phyloP scores from a whole-genome alignment of 768 basidiomycete genomes.

The Tricholoma matsutake region DNA sequence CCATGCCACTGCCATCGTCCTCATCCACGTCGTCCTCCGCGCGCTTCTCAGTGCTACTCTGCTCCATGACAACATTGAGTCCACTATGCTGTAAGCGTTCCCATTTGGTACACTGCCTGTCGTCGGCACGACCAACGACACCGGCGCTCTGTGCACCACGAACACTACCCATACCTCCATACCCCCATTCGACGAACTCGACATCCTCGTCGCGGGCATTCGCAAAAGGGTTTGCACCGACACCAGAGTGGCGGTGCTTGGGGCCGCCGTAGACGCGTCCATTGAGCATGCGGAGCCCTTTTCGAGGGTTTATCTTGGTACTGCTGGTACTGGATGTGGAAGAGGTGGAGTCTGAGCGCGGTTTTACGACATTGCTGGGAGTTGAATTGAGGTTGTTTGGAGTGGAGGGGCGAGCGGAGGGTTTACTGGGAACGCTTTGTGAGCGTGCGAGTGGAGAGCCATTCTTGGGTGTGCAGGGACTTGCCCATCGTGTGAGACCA shows the following conservation, averaged over 20 bases:
- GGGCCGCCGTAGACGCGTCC: constrained; percentile 75
- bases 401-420: constrained; percentile 22
- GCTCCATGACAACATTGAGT: constrained; percentile 15
- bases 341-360: constrained; percentile 10
- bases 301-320: constrained; percentile 19
- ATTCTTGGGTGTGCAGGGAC: constrained; percentile 15
- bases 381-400: constrained; percentile 16
- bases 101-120: constrained; percentile 30
- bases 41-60: constrained; percentile 28
- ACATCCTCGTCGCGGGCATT: constrained; percentile 66
- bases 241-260: constrained; percentile 24
- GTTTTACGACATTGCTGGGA: constrained; percentile 1
- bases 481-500: constrained; percentile 28
- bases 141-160: constrained; percentile 30
- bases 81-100: constrained; percentile 32
- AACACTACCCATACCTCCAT: constrained; percentile 77
- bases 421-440: constrained; percentile 23
- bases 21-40: constrained; percentile 28
- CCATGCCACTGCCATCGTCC: constrained; percentile 86
- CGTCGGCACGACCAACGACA: constrained; percentile 23
- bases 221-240: constrained; percentile 57
- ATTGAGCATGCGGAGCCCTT: constrained; percentile 72
- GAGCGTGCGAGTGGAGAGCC: constrained; percentile 31
- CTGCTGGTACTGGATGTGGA: background rate
- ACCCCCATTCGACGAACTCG: constrained; percentile 92